Base-by-base conservation (phyloP, 2,329 filamentous ascomycete species). In the Coccinonectria pachysandricola region DNA sequence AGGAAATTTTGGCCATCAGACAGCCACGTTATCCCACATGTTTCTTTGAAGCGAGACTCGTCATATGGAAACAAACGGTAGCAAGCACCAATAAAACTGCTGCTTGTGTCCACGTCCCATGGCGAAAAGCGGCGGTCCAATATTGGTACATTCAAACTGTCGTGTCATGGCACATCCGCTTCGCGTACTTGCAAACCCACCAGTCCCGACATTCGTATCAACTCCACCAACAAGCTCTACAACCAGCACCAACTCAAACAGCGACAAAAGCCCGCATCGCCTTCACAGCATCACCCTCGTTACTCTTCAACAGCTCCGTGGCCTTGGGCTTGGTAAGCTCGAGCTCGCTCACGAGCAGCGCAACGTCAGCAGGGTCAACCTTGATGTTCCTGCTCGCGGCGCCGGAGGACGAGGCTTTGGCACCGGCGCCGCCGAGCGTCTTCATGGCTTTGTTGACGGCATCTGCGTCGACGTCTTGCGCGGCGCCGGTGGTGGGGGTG, bases 401-500 rank as follows among this genome's bases (percentile, higher is more conserved):
- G 5, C 46, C 31, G 11, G 47, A 42, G 4, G 44, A 35, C 8
- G 42, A 36, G 5, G 46, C 31, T 12, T 39, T 31, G n/a, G 45
- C 21, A 25, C 39, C 48, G 15, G 50, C 45, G 21, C 56, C 53
- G 19, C 56, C 57, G 18, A 85, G 59, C 22, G 65, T 67, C 60
- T 76, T 72, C 67, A 85, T 79, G 14, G 80, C 81, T 49, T 81
- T 75, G 45, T 64, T 73, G 26, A 81, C 67, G 37, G 80, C 81
- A 34, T 78, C 78, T 27, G 71, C 60, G 50, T 86, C 79, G 40
- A 81, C 71, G 36, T 75, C 62, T 36, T 71, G 67, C 23, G 60
- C 54, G 3, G 56, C 47, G 11, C 54, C 47, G 17, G 50, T 59
- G n/a, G n/a, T n/a, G n/a, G n/a, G n/a, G 31, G 59, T 62, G 19